Percentiles rank a stretch among this genome's conserved stretches.
These are phyloP conservation scores for Ordospora colligata DNA, from an alignment of 371 early-diverging fungal genomes.

Conservation along the genomic window DNA sequence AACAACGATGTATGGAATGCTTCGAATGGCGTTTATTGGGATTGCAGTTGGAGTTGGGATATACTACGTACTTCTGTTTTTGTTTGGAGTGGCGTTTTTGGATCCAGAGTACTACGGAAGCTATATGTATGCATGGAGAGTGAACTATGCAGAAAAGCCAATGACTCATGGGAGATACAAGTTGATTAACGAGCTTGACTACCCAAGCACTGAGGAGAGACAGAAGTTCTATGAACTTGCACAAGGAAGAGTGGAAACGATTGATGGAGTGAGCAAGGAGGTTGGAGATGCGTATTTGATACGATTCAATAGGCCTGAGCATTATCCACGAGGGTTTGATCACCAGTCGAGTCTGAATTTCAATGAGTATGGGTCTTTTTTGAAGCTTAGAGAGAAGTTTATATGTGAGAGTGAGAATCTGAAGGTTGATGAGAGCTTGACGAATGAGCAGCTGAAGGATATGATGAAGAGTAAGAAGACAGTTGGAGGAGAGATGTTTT, in stretches of 20 bases:
- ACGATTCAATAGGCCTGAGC: constrained; percentile 1
- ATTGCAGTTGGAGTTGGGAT: background rate
- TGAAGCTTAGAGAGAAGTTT: constrained; percentile 2
- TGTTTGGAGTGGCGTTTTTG: constrained; percentile 5
- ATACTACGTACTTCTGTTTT: constrained; percentile 6
- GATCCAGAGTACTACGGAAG: constrained; percentile 5
- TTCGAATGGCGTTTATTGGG: background rate
- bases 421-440: background rate
- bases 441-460: background rate
- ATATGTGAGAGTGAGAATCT: background rate
- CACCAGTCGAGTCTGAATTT: constrained; percentile 6
- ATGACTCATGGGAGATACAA: constrained; percentile 36
- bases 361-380: background rate
- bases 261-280: background rate
- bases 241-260: background rate
- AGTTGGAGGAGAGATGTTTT: background rate
- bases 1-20: background rate
- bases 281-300: background rate
- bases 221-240: constrained; percentile 10
- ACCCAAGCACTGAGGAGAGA: background rate
- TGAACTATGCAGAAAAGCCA: constrained; percentile 24
- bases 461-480: background rate
- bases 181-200: constrained; percentile 5
- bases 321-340: constrained; percentile 22
- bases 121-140: constrained; percentile 24